Base-by-base conservation (phyloP, 805 yeast species). In the Cyberlindnera suaveolens region DNA sequence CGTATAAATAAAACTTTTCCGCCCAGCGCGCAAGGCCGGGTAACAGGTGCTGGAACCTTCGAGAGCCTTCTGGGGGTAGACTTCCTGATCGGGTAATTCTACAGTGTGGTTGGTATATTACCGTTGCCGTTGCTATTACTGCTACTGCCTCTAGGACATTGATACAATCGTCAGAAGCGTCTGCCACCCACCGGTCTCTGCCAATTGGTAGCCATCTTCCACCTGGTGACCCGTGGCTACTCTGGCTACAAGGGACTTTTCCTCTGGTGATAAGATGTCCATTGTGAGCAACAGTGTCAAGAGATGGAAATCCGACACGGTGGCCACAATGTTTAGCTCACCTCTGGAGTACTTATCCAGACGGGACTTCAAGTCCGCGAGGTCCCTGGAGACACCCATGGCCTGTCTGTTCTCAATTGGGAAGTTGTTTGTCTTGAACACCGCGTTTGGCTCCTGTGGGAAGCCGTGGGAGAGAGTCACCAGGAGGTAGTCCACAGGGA, bases 401-500 rank as follows among this genome's bases (percentile, higher is more conserved):
- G 78, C 80, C 43, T 76, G 85, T 42, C 98, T 70, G 58, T 90
- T 84, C 52, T 86, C 95, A 60, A 90, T 77, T 2, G 93, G 80
- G 66, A 87, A 90, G 4, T 64, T 60, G 15, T 58, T 52, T 0
- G 71, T 55, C 8, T 61, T 61, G 62, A 85, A 84, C 47, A 67
- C 50, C 2, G 86, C 80, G 5, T 50, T 57, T 1, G 80, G 57
- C 0, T 70, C 67, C 48, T 80, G 76, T 1, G 96, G 96, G 74
- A 93, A 91, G 3, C 98, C 96, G 62, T 93, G 98, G 5, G 95
- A 82, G 48, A 91, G 66, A 2, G 96, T 82, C 1, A 91, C 95
- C 41, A 93, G 65, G 46, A 89, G 63, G 59, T 85, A 89, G 47
- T 89, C 96, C n/a, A 85, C 89, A 2, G 97, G 97, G 61, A 89